phyloP scores from a whole-genome alignment of 208 protist genomes.

The Trypanosoma mega region DNA sequence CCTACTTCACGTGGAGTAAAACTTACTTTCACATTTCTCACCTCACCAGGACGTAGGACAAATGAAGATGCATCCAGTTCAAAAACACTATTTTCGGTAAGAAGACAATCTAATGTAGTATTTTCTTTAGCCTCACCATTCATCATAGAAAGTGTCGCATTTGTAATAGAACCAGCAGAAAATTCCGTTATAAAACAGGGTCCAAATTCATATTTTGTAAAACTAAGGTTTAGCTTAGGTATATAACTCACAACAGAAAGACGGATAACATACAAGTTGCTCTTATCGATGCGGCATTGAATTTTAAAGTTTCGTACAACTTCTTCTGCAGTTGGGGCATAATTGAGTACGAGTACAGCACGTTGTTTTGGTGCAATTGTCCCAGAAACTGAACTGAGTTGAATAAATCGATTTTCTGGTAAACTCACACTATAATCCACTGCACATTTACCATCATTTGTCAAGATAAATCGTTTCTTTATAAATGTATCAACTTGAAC shows the following conservation, averaged over 20 bases:
- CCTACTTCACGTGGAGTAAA: conserved; percentile 89
- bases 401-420: conserved; percentile 47
- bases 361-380: conserved; percentile 69
- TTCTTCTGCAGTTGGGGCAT: conserved; percentile 77
- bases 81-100: conserved; percentile 83
- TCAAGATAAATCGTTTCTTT: conserved; percentile 71
- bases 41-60: conserved; percentile 78
- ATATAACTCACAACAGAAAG: conserved; percentile 75
- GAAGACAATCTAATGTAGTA: conserved; percentile 79
- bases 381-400: conserved; percentile 55
- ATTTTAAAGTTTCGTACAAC: conserved; percentile 67
- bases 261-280: conserved; percentile 78
- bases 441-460: conserved; percentile 89
- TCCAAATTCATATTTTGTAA: conserved; percentile 91
- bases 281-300: conserved; percentile 83
- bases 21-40: conserved; percentile 60
- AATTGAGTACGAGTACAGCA: conserved; percentile 68
- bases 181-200: conserved; percentile 83
- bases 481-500: conserved; percentile 92
- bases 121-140: conserved; percentile 89
- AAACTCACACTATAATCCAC: conserved; percentile 83
- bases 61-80: conserved; percentile 87
- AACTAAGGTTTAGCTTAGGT: conserved; percentile 89
- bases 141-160: conserved; percentile 67
- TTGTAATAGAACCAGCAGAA: conserved; percentile 36